These are phyloP conservation scores for Xylaria sp. DNA, from an alignment of 2,329 filamentous ascomycete species.

Conservation along the genomic window DNA sequence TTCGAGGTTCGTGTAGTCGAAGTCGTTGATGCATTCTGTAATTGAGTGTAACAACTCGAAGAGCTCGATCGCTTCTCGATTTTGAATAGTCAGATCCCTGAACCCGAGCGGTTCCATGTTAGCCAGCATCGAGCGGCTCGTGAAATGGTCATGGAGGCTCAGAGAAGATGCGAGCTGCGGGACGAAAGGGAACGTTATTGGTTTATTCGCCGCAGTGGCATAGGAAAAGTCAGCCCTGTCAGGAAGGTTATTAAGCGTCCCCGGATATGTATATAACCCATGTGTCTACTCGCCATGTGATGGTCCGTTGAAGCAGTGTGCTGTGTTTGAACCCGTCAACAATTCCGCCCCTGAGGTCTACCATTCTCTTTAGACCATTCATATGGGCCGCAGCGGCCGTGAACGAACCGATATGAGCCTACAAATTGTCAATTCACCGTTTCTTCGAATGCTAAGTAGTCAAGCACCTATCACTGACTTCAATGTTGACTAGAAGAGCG, in stretches of 20 bases:
- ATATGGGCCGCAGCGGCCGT: conserved; percentile 37
- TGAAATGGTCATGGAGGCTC: conserved; percentile 33
- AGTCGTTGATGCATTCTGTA: conserved; percentile 35
- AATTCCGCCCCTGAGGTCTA: conserved; percentile 37
- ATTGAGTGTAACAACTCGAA: conserved; percentile 37
- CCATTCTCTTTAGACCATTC: conserved; percentile 37
- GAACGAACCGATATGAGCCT: conserved; percentile 38
- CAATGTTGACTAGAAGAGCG: conserved; percentile 38
- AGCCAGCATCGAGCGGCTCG: conserved; percentile 28
- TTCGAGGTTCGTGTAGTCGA: conserved; percentile 37
- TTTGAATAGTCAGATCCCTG: conserved; percentile 28
- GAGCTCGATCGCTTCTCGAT: conserved; percentile 33
- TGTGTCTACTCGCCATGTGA: conserved; percentile 34
- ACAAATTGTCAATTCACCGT: background rate
- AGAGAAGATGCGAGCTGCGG: conserved; percentile 34
- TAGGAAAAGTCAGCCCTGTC: conserved; percentile 40
- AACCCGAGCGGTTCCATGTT: conserved; percentile 20
- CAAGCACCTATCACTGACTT: conserved; percentile 24
- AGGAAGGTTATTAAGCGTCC: conserved; percentile 13
- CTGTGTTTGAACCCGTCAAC: conserved; percentile 36
- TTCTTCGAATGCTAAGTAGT: background rate
- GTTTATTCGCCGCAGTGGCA: conserved; percentile 34
- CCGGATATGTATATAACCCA: background rate
- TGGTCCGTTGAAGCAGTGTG: conserved; percentile 36
- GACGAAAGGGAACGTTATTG: conserved; percentile 37